A percentile compares a stretch with the other conserved stretches of the same genome.
These are phyloP conservation scores for Polysphondylium violaceum DNA, from an alignment of 78 protist genomes.

Conservation along the genomic window DNA sequence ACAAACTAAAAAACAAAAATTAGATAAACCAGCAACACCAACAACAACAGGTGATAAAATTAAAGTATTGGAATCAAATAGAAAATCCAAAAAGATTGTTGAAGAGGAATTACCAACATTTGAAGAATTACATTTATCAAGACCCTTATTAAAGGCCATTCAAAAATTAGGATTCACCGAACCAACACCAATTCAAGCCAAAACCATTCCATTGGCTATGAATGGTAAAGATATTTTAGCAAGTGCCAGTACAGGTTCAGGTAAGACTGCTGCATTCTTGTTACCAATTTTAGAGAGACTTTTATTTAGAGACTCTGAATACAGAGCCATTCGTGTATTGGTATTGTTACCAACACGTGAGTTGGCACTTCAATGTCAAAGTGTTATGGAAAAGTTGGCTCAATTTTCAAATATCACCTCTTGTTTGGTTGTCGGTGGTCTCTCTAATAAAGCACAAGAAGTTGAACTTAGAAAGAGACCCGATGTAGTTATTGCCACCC, in stretches of 20 bases:
- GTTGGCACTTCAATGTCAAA: slow-evolving; percentile 92
- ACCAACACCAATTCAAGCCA: slow-evolving; percentile 86
- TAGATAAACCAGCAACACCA: background rate
- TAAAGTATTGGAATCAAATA: slow-evolving; percentile 64
- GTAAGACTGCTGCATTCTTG: slow-evolving; percentile 94
- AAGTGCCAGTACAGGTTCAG: slow-evolving; percentile 94
- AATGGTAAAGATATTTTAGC: slow-evolving; percentile 89
- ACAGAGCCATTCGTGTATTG: slow-evolving; percentile 67
- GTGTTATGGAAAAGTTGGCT: slow-evolving; percentile 80
- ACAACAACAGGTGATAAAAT: slow-evolving; percentile 19
- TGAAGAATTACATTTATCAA: slow-evolving; percentile 68
- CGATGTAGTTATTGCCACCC: slow-evolving; percentile 95
- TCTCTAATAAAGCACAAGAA: slow-evolving; percentile 78
- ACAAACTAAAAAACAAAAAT: background rate
- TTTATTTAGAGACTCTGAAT: slow-evolving; percentile 20
- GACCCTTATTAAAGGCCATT: slow-evolving; percentile 70
- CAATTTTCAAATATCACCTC: slow-evolving; percentile 80
- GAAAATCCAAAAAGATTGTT: slow-evolving; percentile 41
- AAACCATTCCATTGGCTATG: slow-evolving; percentile 85
- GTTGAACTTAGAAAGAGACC: slow-evolving; percentile 81
- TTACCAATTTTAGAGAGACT: slow-evolving; percentile 92
- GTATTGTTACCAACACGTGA: slow-evolving; percentile 94
- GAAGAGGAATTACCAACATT: slow-evolving; percentile 76
- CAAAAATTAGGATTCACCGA: slow-evolving; percentile 51
- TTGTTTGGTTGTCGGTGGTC: slow-evolving; percentile 93